Evolutionary conservation across 768 basidiomycete genomes (phyloP), one percentile per base, ranked within the genome.

Genomic region (Lyophyllum atratum): DNA sequence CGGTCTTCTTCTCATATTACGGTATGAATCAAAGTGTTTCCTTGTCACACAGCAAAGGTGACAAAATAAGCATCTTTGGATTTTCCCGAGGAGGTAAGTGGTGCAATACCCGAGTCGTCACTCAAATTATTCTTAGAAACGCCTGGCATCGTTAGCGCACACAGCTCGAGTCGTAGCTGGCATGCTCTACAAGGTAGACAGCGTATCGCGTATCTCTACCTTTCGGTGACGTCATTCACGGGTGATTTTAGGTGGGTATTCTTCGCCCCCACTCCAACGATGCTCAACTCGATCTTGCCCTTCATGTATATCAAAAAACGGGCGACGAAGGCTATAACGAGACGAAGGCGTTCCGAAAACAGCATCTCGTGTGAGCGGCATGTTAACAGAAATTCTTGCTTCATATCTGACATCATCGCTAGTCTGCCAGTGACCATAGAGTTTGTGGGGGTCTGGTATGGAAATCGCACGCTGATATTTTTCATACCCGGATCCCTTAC

Each of bases 391-490:
- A n/a, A 10, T 28, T 8, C 22, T 43, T n/a, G 9, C 19, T 39
- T 29, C 4, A 3, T 39, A 3, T 22, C 24, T 28, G 10, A 28
- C 42, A 6, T n/a, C 22, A 28, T 6, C 24, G 24, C 45, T 29
- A 62, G 60, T 2, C 49, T 48, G 25, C 59, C 61, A 1, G 69
- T 69, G 12, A 66, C 63, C 19, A 66, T 73, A 17, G 69, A 73
- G 21, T 73, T 73, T 43, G 56, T 73, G 8, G 72, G 72, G 11
- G 70, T 73, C 24, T 73, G 72, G 72, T 72, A 55, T 22, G 68
- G n/a, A n/a, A 31, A 28, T n/a, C 21, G 28, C 22, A 15, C 5
- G 8, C 39, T 9, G 1, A 33, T 22, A 15, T 25, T 12, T 10
- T 7, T 29, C 22, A 10, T 52, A 22, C 45, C 21, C 19, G 49